phyloP scores from a whole-genome alignment of 768 basidiomycete species.

The Suillus ampliporus region DNA sequence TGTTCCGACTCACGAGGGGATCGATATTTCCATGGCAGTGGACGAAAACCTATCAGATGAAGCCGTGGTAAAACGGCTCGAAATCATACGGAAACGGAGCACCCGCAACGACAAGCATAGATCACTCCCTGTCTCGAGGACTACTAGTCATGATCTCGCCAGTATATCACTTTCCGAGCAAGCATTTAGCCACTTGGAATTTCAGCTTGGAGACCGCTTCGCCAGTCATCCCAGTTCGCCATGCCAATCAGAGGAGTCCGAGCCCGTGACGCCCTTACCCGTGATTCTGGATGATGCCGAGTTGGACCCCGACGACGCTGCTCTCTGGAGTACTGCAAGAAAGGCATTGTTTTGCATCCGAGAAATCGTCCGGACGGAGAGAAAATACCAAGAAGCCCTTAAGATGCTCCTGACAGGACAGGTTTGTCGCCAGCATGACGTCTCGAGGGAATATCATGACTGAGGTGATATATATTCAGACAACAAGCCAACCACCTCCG shows the following conservation, averaged over 20 bases:
- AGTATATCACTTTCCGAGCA: background rate
- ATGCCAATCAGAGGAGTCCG: background rate
- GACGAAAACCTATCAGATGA: slow-evolving; percentile 57
- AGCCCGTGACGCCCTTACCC: slow-evolving; percentile 5
- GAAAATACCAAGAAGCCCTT: slow-evolving; percentile 47
- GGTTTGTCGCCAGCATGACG: slow-evolving; percentile 27
- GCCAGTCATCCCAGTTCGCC: no score
- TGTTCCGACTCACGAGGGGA: slow-evolving; percentile 40
- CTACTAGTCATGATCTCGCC: background rate
- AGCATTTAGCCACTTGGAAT: background rate
- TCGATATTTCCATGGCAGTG: slow-evolving; percentile 51
- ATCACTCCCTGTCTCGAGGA: background rate
- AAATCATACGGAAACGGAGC: slow-evolving; percentile 44
- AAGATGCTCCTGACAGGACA: slow-evolving; percentile 42
- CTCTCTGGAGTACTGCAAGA: slow-evolving; percentile 43
- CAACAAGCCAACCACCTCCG: slow-evolving; percentile 51
- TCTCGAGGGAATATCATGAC: slow-evolving; percentile 1
- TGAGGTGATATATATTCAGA: slow-evolving; percentile 27
- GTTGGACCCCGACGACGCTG: slow-evolving; percentile 29
- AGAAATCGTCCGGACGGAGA: slow-evolving; percentile 55
- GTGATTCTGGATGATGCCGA: slow-evolving; percentile 9
- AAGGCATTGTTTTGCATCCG: slow-evolving; percentile 50
- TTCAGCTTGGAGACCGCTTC: background rate
- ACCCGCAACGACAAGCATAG: background rate
- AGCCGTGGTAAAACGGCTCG: slow-evolving; percentile 52